Base-by-base conservation (phyloP, 345 rosid species). In the Durio zibethinus region DNA sequence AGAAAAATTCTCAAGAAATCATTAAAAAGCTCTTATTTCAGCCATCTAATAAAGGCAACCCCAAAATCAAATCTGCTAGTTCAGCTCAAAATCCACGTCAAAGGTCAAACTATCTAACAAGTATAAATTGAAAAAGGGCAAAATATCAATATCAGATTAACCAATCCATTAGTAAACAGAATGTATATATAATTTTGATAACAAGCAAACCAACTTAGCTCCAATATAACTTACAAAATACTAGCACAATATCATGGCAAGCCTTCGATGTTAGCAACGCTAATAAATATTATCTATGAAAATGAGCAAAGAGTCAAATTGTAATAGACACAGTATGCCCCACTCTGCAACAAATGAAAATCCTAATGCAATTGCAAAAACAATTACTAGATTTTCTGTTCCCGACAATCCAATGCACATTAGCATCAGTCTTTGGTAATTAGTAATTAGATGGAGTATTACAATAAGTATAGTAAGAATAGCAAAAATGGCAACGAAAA, bases 21-120 rank as follows among this genome's bases (percentile, higher is more conserved):
- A 35, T 31, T 20, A 69, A 27, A 36, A 69, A 23, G 20, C 56
- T 69, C 56, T 45, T 27, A 69, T 27, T 69, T 15, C 6, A 50
- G 59, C 59, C 14, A 47, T 47, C 73, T 47, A 27, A 50, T 71
- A 20, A 50, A 43, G 38, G 43, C 27, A 31, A 33, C 4, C 18
- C 42, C 74, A 27, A 50, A 71, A 71, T 31, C 42, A 11, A 50
- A 29, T 47, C 38, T 29, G 59, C 59, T 70, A 67, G 27, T 48
- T 23, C 60, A 48, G 18, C 42, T 47, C 18, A 70, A 70, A 48
- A 47, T 29, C 40, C 42, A 70, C 27, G 73, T 8, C 38, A 40
- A 69, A 47, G 74, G 74, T 27, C 23, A 69, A 43, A 69, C 38
- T 6, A 70, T 70, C 59, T 48, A 70, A 48, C 15, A 48, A 27